Conservation (phyloP, 768 basidiomycete species). For the Russula sp. region DNA sequence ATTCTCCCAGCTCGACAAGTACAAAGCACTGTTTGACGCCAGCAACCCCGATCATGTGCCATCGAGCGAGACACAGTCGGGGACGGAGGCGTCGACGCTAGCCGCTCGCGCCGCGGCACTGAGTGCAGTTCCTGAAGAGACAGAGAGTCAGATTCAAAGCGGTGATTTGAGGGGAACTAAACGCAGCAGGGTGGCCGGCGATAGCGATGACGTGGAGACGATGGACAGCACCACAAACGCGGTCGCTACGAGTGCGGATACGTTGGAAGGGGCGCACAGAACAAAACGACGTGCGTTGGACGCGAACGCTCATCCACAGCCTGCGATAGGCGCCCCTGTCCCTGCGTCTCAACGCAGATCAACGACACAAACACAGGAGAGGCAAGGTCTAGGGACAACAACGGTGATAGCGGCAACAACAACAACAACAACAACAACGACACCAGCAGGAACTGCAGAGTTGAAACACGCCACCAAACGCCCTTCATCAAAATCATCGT, state of each 20-base stretch:
- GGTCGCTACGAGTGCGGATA: not conserved
- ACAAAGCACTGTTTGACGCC: conserved; percentile 20
- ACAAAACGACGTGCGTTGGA: conserved; percentile 13
- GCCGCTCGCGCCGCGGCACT: not conserved
- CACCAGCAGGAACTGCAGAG: not conserved
- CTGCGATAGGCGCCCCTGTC: not conserved
- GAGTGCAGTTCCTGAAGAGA: conserved; percentile 11
- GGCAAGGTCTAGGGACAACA: not conserved
- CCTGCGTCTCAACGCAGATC: not conserved
- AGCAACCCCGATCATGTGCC: conserved; percentile 19
- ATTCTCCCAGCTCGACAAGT: conserved; percentile 18
- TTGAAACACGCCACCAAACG: not conserved
- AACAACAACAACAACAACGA: no score
- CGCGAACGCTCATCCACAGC: not conserved
- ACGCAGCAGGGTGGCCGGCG: not conserved
- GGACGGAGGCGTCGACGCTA: not conserved
- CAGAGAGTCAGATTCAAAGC: conserved; percentile 5
- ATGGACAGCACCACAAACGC: not conserved
- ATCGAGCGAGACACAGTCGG: not conserved
- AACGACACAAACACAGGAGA: not conserved
- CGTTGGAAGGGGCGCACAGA: not conserved
- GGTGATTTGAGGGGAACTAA: conserved; percentile 3
- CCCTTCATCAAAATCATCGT: not conserved
- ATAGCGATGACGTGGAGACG: not conserved
- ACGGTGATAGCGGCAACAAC: not conserved